These are phyloP conservation scores for Strobilomyces echinocephalus DNA, from an alignment of 768 basidiomycete genomes.

Conservation along the genomic window DNA sequence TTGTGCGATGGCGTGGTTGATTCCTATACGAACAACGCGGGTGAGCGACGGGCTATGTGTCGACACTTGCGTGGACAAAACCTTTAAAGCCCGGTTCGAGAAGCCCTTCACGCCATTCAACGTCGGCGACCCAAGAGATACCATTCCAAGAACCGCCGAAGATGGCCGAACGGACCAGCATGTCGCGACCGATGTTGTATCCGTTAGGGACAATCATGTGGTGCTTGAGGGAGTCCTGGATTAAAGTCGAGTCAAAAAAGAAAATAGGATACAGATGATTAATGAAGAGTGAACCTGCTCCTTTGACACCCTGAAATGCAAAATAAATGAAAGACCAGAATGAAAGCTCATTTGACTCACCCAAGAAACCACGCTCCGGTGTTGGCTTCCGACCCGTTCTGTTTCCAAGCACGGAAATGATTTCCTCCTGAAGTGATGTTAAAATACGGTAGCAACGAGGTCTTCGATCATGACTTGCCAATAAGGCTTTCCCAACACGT, in stretches of 20 bases:
- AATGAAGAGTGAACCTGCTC: constrained; percentile 44
- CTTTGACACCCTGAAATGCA: constrained; percentile 55
- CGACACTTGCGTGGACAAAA: constrained; percentile 23
- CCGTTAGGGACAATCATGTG: constrained; percentile 77
- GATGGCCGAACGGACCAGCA: constrained; percentile 63
- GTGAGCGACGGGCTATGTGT: neutral
- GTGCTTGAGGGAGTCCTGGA: constrained; percentile 50
- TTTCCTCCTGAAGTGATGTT: constrained; percentile 56
- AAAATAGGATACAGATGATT: neutral
- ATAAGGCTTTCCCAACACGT: constrained; percentile 86
- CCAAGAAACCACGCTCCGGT: constrained; percentile 84
- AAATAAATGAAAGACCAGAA: neutral
- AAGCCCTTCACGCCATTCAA: constrained; percentile 71
- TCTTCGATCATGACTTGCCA: constrained; percentile 32
- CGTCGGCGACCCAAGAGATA: constrained; percentile 69
- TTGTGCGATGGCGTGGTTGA: constrained; percentile 77
- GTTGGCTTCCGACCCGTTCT: constrained; percentile 70
- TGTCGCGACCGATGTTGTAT: constrained; percentile 79
- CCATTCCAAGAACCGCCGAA: constrained; percentile 58
- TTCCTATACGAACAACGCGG: constrained; percentile 39
- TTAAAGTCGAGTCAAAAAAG: constrained; percentile 1
- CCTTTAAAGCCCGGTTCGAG: constrained; percentile 66
- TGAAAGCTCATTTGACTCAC: constrained; percentile 35
- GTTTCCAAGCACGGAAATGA: constrained; percentile 86
- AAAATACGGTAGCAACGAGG: neutral